Evolutionary conservation across 2,329 filamentous ascomycete genomes (phyloP), one percentile per base, ranked within the genome.

Genomic region (Venturia nashicola): DNA sequence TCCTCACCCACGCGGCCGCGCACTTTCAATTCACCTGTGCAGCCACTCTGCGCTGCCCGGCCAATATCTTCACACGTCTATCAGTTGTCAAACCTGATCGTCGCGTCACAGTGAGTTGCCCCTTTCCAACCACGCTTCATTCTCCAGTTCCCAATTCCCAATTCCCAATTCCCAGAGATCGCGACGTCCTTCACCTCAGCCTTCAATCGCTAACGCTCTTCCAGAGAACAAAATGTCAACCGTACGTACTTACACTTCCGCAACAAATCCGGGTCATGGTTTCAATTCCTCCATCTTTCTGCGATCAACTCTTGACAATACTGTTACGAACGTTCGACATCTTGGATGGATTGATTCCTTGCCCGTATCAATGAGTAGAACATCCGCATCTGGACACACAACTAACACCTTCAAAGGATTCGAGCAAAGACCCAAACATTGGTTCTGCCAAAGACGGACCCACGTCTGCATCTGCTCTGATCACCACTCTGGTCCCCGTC

Each of bases 401-500:
- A 36, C 51, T 57, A 2, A 57, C 51, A 57, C 18, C 18, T 9
- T 9, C 9, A 4, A 23, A 65, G 64, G 40, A 65, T 7, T 36
- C 66, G 42, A 61, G 40, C 44, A 44, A 54, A 7, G 64, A 65
- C 48, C 16, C n/a, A 14, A 65, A 65, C 43, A 61, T 65, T 5
- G 64, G 64, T 11, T 65, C 64, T 48, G 27, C 68, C 60, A 48
- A 16, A 27, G 9, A 20, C 42, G 1, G 78, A 80, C 34, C 82
- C 79, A 27, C 27, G n/a, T 83, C 82, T 3, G 71, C 78, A 39
- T 81, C 77, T 5, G 73, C 74, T 1, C 71, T 82, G 62, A 63
- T 81, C 23, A 77, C 77, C 32, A 82, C 80, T n/a, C 71, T 82
- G 18, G 70, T 79, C 8, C 80, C 80, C 2, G 73, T 77, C 5